Conservation (phyloP, 495 filamentous ascomycete genomes). For the Chaetomium fimeti region DNA sequence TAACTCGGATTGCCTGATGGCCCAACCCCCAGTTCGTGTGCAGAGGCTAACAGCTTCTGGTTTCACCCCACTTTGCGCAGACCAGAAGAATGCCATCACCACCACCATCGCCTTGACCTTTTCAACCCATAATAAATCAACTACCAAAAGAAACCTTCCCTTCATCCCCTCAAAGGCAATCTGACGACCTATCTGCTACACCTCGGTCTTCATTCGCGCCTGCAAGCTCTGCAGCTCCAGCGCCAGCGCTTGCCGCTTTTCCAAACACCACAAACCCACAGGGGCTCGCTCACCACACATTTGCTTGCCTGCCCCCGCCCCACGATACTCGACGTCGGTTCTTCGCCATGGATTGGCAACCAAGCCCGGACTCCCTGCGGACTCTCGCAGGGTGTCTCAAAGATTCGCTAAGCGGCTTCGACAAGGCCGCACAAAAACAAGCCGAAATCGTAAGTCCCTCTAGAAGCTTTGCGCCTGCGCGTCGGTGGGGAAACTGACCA, state of each 20-base stretch:
- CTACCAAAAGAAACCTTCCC: neutral
- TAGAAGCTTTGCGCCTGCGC: slow-evolving; percentile 8
- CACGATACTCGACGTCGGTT: slow-evolving; percentile 6
- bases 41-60: slow-evolving; percentile 20
- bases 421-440: slow-evolving; percentile 75
- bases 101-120: slow-evolving; percentile 8
- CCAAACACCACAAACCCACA: neutral
- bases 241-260: neutral
- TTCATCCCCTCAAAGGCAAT: neutral
- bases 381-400: slow-evolving; percentile 85
- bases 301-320: slow-evolving; percentile 10
- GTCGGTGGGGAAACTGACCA: slow-evolving; percentile 13
- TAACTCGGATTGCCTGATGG: neutral
- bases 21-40: slow-evolving; percentile 1
- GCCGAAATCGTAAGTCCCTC: slow-evolving; percentile 61
- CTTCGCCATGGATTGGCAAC: slow-evolving; percentile 84
- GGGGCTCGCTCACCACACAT: slow-evolving; percentile 2
- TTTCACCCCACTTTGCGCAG: slow-evolving; percentile 24
- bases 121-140: slow-evolving; percentile 7
- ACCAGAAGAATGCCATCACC: slow-evolving; percentile 23
- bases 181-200: neutral
- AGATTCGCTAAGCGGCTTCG: slow-evolving; percentile 84
- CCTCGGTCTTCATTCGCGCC: neutral
- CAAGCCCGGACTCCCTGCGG: slow-evolving; percentile 77
- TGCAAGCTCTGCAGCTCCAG: neutral